phyloP scores from a whole-genome alignment of 257 asterid genomes.

The Cruciata laevipes region DNA sequence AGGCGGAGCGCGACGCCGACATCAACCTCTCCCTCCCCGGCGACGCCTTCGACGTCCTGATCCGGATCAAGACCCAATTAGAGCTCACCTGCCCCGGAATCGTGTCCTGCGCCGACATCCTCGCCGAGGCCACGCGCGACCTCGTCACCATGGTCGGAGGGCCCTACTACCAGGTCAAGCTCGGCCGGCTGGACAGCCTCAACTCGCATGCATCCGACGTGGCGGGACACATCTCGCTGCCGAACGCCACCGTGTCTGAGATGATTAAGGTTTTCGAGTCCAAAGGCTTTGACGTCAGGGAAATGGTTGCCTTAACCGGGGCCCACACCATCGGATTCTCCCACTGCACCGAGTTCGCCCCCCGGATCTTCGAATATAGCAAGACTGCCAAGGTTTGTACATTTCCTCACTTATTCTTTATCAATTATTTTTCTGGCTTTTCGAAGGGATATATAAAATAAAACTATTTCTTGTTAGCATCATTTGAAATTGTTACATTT shows the following conservation, averaged over 20 bases:
- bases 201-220: conserved; percentile 42
- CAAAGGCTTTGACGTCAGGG: conserved; percentile 39
- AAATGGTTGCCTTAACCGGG: conserved; percentile 71
- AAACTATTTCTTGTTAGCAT: no score
- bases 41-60: conserved; percentile 62
- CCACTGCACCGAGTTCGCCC: conserved; percentile 60
- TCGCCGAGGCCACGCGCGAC: conserved; percentile 67
- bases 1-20: conserved; percentile 61
- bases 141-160: conserved; percentile 75
- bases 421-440: no score
- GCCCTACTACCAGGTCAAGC: conserved; percentile 46
- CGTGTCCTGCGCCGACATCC: conserved; percentile 78
- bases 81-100: conserved; percentile 75
- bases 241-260: conserved; percentile 45
- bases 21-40: conserved; percentile 74
- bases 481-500: no score
- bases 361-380: conserved; percentile 47
- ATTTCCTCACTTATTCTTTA: no score
- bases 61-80: conserved; percentile 58
- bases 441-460: no score
- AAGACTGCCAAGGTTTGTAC: conserved; percentile 1
- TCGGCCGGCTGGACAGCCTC: conserved; percentile 61
- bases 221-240: conserved; percentile 65
- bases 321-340: conserved; percentile 88
- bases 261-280: conserved; percentile 41